Evolutionary conservation across 1,284 basidiomycete genomes (phyloP).

Genomic region (Ustilago trichophora): DNA sequence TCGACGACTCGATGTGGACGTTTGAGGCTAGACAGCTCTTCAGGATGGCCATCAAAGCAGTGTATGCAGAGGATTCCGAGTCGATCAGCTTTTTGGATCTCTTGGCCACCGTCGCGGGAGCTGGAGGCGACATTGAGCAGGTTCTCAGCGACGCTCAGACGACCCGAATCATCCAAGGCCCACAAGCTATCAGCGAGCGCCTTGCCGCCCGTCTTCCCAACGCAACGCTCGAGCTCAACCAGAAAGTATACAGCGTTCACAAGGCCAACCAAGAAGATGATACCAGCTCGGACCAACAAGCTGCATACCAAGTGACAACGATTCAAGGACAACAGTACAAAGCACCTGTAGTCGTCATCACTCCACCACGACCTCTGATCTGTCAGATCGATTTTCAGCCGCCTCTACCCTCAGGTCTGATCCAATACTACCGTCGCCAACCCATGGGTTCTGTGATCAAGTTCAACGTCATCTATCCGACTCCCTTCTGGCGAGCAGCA

Average conservation of each 20-base stretch:
- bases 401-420: slow-evolving; percentile 26
- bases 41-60: slow-evolving; percentile 40
- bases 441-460: slow-evolving; percentile 48
- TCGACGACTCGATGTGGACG: slow-evolving; percentile 41
- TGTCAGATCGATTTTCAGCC: slow-evolving; percentile 43
- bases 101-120: slow-evolving; percentile 30
- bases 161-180: slow-evolving; percentile 32
- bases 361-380: slow-evolving; percentile 28
- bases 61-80: slow-evolving; percentile 42
- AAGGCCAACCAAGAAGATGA: slow-evolving; percentile 1
- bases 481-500: slow-evolving; percentile 39
- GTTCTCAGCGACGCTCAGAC: slow-evolving; percentile 43
- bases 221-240: slow-evolving; percentile 7
- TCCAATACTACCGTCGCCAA: slow-evolving; percentile 44
- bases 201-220: slow-evolving; percentile 31
- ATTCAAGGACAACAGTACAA: slow-evolving; percentile 10
- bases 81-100: slow-evolving; percentile 44
- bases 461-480: slow-evolving; percentile 40
- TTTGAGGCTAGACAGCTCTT: slow-evolving; percentile 33
- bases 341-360: slow-evolving; percentile 34
- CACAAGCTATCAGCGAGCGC: slow-evolving; percentile 29
- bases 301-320: slow-evolving; percentile 21
- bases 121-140: slow-evolving; percentile 37
- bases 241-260: slow-evolving; percentile 17
- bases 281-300: background rate